A percentile compares a stretch with the other conserved stretches of the same genome.
These are phyloP conservation scores for Przewalskia tangutica DNA, from an alignment of 257 asterid species.

Conservation along the genomic window DNA sequence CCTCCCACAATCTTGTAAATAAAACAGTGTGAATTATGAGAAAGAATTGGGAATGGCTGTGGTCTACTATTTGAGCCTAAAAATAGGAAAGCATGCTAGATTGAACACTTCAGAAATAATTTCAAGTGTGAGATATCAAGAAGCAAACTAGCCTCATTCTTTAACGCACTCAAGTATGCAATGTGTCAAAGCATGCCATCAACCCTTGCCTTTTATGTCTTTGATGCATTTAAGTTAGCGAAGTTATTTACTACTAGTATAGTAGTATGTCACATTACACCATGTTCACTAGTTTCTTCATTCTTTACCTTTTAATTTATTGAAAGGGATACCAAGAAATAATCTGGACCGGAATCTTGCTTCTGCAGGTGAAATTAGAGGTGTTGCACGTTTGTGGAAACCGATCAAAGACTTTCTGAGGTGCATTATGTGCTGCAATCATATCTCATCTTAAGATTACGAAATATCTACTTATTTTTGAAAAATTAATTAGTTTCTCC, in stretches of 20 bases:
- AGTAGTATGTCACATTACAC: not conserved
- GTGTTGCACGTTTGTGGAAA: slow-evolving; percentile 46
- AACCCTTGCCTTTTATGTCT: not conserved
- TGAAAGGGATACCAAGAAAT: slow-evolving; percentile 10
- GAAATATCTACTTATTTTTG: not conserved
- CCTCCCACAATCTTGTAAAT: not conserved
- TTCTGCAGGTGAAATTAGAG: slow-evolving; percentile 21
- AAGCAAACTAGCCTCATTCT: not conserved
- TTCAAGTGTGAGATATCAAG: not conserved
- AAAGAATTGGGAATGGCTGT: not conserved
- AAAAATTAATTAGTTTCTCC: not conserved
- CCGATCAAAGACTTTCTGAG: slow-evolving; percentile 53
- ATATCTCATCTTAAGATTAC: not conserved
- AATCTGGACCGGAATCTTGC: slow-evolving; percentile 19
- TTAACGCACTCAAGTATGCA: not conserved
- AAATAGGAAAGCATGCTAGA: not conserved
- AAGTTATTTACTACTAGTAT: not conserved
- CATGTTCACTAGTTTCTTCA: not conserved
- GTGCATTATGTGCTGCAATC: slow-evolving; percentile 24
- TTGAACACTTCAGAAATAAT: not conserved
- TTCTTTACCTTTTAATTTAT: slow-evolving; percentile 9
- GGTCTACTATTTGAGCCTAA: not conserved
- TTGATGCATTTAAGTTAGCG: not conserved
- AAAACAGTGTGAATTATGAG: not conserved
- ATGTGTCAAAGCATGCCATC: not conserved